These are phyloP conservation scores for Xylariaceae sp. DNA, from an alignment of 2,329 filamentous ascomycete species.

Conservation along the genomic window DNA sequence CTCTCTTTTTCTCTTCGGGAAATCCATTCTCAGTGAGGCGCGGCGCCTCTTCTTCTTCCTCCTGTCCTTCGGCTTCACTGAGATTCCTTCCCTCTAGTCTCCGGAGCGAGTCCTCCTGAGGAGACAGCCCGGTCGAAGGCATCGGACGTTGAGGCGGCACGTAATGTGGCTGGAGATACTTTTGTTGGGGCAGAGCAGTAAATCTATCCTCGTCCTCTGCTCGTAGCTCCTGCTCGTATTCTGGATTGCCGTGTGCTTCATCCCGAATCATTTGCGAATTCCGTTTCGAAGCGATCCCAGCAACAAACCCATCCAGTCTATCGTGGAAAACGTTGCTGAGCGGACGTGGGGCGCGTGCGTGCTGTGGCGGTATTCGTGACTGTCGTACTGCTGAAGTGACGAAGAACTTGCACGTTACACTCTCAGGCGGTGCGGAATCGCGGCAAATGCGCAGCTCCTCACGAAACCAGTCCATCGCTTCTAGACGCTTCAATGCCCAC, in stretches of 20 bases:
- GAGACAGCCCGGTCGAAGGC: conserved; percentile 31
- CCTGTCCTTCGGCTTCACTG: conserved; percentile 40
- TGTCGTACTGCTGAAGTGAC: conserved; percentile 73
- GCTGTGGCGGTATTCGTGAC: conserved; percentile 29
- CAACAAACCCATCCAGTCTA: conserved; percentile 82
- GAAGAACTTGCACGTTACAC: conserved; percentile 91
- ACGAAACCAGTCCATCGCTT: conserved; percentile 97
- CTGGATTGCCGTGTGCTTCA: conserved; percentile 74
- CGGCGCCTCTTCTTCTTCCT: conserved; percentile 14
- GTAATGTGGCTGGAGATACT: conserved; percentile 58
- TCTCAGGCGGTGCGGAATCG: conserved; percentile 82
- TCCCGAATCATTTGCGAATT: conserved; percentile 81
- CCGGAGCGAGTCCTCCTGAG: conserved; percentile 47
- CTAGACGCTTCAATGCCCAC: conserved; percentile 88
- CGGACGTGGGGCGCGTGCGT: conserved; percentile 52
- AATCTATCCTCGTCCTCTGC: conserved; percentile 82
- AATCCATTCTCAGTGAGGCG: conserved; percentile 22
- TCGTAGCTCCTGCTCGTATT: conserved; percentile 76
- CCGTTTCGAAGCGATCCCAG: conserved; percentile 81
- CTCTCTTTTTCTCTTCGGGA: conserved; percentile 38
- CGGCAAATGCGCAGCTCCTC: conserved; percentile 91
- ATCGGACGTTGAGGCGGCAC: conserved; percentile 36
- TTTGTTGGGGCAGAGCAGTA: conserved; percentile 71
- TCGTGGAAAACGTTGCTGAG: conserved; percentile 78
- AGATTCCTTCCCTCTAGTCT: conserved; percentile 48